These are phyloP conservation scores for Nakataea oryzae DNA, from an alignment of 2,329 filamentous ascomycete genomes.

Conservation along the genomic window DNA sequence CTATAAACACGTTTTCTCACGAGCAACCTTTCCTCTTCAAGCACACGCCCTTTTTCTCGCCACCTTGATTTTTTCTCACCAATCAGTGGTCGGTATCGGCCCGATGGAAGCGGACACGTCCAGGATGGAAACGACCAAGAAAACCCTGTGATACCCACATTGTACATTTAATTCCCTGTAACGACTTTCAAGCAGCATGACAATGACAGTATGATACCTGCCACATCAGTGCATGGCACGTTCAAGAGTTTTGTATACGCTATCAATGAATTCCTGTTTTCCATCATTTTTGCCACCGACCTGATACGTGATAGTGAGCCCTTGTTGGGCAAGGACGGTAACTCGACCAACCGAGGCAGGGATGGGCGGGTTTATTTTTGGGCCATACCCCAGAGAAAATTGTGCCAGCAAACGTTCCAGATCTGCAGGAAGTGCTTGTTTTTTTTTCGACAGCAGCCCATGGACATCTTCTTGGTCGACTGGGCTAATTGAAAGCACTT, in stretches of 20 bases:
- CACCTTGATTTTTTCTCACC: not conserved
- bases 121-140: not conserved
- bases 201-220: conserved; percentile 1
- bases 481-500: too few relatives aligned
- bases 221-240: not conserved
- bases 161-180: not conserved
- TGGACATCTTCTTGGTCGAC: too few relatives aligned
- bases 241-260: not conserved
- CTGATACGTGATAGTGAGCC: not conserved
- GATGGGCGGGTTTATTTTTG: too few relatives aligned
- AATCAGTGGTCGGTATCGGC: not conserved
- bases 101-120: not conserved
- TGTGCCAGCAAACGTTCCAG: too few relatives aligned
- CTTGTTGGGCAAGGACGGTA: not conserved
- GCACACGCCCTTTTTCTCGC: not conserved
- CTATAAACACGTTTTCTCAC: not conserved
- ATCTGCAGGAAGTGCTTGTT: too few relatives aligned
- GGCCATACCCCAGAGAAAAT: too few relatives aligned
- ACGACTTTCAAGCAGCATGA: conserved; percentile 1
- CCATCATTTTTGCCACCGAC: not conserved
- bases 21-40: not conserved
- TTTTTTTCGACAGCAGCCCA: too few relatives aligned
- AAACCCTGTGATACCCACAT: not conserved
- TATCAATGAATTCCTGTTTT: not conserved
- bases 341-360: too few relatives aligned